Evolutionary conservation across 2,329 filamentous ascomycete species (phyloP), one percentile per base, ranked within the genome.

Genomic region (Myriosclerotinia duriaeana): DNA sequence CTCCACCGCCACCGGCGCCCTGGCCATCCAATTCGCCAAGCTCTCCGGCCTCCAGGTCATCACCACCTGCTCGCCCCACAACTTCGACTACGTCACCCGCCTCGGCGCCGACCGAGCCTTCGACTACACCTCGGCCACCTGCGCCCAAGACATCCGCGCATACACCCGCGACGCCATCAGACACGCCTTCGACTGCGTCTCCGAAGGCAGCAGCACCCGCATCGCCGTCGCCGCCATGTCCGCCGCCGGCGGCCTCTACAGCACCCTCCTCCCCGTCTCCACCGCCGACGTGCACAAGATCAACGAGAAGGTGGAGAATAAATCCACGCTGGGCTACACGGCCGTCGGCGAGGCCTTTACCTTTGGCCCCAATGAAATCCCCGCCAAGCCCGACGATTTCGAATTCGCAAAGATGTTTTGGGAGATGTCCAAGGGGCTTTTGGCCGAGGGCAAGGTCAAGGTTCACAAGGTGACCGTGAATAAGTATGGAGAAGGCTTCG

Each of bases 11-110:
- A n/a, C n/a, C n/a, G n/a, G n/a, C 2, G 77, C 78, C 1, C 75
- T 83, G 4, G 82, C 81, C 8, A 78, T 84, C 38, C 82, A 84
- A 70, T 83, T 76, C 67, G 82, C 80, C 9, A 80, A 81, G 66
- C 75, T 82, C 68, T 75, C 74, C 12, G 75, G 75, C 26, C 55
- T 71, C 5, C 66, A 66, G 50, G 81, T 84, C 53, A 74, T 82
- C 56, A 77, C 80, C 8, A 83, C 80, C 20, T 79, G 79, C 66
- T 83, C 81, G 1, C 77, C 80, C 1, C 77, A 76, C 62, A 84
- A 84, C 73, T 82, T 81, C 72, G 77, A 79, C 4, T 79, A 84
- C 14, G 76, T 82, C 3, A 79, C 79, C 67, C 74, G 72, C 4
- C 76, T 82, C 14, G 84, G 84, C 26, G 83, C 82, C 1, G 54